A percentile compares a stretch with the other conserved stretches of the same genome.
Conservation (phyloP, 495 filamentous ascomycete genomes). For the Penicillium diatomitis region DNA sequence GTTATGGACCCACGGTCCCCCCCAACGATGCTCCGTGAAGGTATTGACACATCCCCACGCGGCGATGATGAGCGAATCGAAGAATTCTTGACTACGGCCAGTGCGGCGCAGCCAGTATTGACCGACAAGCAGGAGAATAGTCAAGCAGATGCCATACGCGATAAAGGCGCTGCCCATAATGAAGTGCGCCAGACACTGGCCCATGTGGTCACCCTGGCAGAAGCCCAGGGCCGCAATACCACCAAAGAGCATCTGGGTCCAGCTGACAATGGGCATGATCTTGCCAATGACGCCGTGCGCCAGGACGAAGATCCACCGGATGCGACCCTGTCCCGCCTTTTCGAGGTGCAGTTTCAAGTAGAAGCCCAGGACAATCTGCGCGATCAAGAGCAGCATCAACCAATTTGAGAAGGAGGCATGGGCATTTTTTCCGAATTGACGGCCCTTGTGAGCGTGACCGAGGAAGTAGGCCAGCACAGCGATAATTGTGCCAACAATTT, state of each 20-base stretch:
- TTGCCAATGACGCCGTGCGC: slow-evolving; percentile 80
- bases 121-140: slow-evolving; percentile 77
- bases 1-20: slow-evolving; percentile 78
- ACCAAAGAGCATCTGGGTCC: slow-evolving; percentile 95
- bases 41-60: slow-evolving; percentile 96
- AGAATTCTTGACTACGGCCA: slow-evolving; percentile 92
- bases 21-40: slow-evolving; percentile 97
- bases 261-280: slow-evolving; percentile 72
- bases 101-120: slow-evolving; percentile 79
- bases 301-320: slow-evolving; percentile 61
- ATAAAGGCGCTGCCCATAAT: slow-evolving; percentile 99
- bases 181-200: slow-evolving; percentile 93
- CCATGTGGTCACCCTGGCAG: slow-evolving; percentile 82
- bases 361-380: slow-evolving; percentile 70
- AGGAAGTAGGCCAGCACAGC: slow-evolving; percentile 82
- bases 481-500: slow-evolving; percentile 63
- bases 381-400: slow-evolving; percentile 67
- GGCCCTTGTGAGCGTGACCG: slow-evolving; percentile 81
- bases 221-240: slow-evolving; percentile 92
- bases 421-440: slow-evolving; percentile 76
- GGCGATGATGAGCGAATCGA: slow-evolving; percentile 83
- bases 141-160: slow-evolving; percentile 81
- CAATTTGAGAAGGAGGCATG: slow-evolving; percentile 73
- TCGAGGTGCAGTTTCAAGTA: slow-evolving; percentile 87
- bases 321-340: slow-evolving; percentile 68